phyloP scores from a whole-genome alignment of 2,329 filamentous ascomycete genomes.

The Epichloe coenophiala region DNA sequence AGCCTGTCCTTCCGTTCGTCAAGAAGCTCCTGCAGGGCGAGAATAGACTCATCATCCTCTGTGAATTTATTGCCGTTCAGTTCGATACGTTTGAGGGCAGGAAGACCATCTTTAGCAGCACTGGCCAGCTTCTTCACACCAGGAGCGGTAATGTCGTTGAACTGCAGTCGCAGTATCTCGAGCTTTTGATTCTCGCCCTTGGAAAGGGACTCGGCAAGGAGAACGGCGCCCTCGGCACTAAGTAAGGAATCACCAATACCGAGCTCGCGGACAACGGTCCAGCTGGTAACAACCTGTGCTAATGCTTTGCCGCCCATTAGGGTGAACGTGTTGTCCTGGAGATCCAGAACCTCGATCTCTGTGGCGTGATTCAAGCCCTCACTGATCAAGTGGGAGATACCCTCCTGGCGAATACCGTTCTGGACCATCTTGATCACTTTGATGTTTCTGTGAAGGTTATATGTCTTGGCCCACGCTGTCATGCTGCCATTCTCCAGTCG shows the following conservation, averaged over 20 bases:
- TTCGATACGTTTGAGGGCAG: slow-evolving; percentile 71
- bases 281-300: slow-evolving; percentile 58
- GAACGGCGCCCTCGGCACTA: slow-evolving; percentile 59
- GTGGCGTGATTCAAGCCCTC: slow-evolving; percentile 62
- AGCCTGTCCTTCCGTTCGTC: slow-evolving; percentile 65
- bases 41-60: slow-evolving; percentile 66
- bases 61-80: slow-evolving; percentile 92
- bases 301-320: slow-evolving; percentile 65
- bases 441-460: slow-evolving; percentile 68
- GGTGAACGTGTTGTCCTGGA: slow-evolving; percentile 98
- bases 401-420: slow-evolving; percentile 91
- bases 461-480: slow-evolving; percentile 85
- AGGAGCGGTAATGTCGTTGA: slow-evolving; percentile 79
- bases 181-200: slow-evolving; percentile 67
- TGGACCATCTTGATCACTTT: slow-evolving; percentile 93
- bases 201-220: slow-evolving; percentile 59
- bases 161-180: slow-evolving; percentile 72
- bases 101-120: slow-evolving; percentile 55
- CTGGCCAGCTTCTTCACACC: slow-evolving; percentile 59
- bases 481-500: slow-evolving; percentile 92
- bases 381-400: slow-evolving; percentile 67
- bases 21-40: slow-evolving; percentile 55
- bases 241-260: slow-evolving; percentile 83
- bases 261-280: slow-evolving; percentile 67
- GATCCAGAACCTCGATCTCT: slow-evolving; percentile 62